These are phyloP conservation scores for Cornus suecica DNA, from an alignment of 148 eudicot species.

Conservation along the genomic window DNA sequence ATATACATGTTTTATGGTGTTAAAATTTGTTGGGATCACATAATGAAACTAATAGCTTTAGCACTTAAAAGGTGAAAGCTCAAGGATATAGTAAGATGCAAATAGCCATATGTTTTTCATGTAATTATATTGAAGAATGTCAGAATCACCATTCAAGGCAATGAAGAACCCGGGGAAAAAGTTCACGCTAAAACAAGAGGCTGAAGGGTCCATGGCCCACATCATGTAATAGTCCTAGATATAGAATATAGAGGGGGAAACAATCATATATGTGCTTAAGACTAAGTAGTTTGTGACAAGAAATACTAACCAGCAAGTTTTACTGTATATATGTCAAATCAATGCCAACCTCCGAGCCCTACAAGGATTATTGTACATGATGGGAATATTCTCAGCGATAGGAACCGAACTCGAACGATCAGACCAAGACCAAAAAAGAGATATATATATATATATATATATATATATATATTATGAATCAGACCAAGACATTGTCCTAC, in stretches of 20 bases:
- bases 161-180: slow-evolving; percentile 49
- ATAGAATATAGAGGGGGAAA: slow-evolving; percentile 1
- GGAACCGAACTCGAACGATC: slow-evolving; percentile 12
- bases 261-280: background rate
- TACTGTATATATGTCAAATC: slow-evolving; percentile 53
- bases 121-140: background rate
- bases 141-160: slow-evolving; percentile 44
- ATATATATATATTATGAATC: too few relatives aligned
- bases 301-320: slow-evolving; percentile 57
- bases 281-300: too few relatives aligned
- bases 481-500: slow-evolving; percentile 24
- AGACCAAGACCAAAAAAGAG: slow-evolving; percentile 10
- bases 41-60: background rate
- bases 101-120: background rate
- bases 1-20: too few relatives aligned
- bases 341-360: slow-evolving; percentile 74
- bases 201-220: slow-evolving; percentile 81
- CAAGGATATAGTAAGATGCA: background rate
- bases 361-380: slow-evolving; percentile 11
- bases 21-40: too few relatives aligned
- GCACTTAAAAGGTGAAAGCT: background rate
- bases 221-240: slow-evolving; percentile 58
- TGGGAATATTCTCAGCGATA: slow-evolving; percentile 12
- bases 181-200: slow-evolving; percentile 57
- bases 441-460: too few relatives aligned